These are phyloP conservation scores for Ammopiptanthus mongolicus DNA, from an alignment of 306 rosid genomes.

Conservation along the genomic window DNA sequence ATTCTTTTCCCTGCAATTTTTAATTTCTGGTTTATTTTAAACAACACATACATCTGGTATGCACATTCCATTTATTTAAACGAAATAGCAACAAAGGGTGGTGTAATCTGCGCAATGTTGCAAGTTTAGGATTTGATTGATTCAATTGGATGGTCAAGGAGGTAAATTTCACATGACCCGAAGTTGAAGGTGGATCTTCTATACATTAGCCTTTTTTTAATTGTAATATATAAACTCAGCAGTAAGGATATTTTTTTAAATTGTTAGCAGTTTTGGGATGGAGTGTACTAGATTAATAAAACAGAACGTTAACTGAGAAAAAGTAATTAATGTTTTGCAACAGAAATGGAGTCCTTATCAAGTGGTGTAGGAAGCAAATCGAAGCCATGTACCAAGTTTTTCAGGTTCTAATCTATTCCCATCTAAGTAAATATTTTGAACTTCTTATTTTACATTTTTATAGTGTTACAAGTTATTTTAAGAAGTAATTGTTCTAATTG, in stretches of 20 bases:
- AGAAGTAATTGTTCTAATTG: slow-evolving; percentile 28
- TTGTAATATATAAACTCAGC: background rate
- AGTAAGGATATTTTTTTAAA: background rate
- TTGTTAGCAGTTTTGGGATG: slow-evolving; percentile 9
- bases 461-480: slow-evolving; percentile 20
- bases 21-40: background rate
- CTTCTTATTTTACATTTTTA: slow-evolving; percentile 24
- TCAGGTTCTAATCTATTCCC: slow-evolving; percentile 94
- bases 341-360: slow-evolving; percentile 90
- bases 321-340: slow-evolving; percentile 80
- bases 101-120: background rate
- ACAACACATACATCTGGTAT: background rate
- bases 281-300: slow-evolving; percentile 43
- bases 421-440: slow-evolving; percentile 43
- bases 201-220: background rate
- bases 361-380: slow-evolving; percentile 99
- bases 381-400: slow-evolving; percentile 99
- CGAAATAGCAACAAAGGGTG: background rate
- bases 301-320: slow-evolving; percentile 56
- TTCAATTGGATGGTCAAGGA: background rate
- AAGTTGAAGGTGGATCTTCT: background rate
- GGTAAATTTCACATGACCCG: background rate
- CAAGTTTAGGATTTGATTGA: background rate
- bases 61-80: background rate
- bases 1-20: background rate